These are phyloP conservation scores for Vaucheria bursata DNA, from an alignment of 352 stramenopile species.

Conservation along the genomic window DNA sequence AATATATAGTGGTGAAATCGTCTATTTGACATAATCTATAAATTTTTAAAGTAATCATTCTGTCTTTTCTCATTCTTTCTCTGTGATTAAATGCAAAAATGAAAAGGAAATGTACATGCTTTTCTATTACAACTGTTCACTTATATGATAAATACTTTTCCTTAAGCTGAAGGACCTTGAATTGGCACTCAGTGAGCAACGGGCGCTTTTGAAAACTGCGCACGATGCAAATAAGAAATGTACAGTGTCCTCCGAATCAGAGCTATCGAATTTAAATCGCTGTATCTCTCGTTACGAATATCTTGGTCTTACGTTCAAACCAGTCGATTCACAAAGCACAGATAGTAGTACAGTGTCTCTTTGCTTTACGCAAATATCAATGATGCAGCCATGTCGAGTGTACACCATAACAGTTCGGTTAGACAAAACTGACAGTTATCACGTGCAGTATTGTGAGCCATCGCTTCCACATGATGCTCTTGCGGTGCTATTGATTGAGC, in stretches of 20 bases:
- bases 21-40: no score
- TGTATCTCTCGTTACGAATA: background rate
- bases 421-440: background rate
- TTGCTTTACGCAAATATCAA: background rate
- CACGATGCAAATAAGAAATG: background rate
- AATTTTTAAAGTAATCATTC: no score
- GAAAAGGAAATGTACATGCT: no score
- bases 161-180: background rate
- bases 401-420: background rate
- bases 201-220: background rate
- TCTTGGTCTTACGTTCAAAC: background rate
- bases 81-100: no score
- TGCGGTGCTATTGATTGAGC: background rate
- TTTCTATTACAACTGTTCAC: no score
- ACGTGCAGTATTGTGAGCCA: background rate
- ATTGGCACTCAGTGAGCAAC: background rate
- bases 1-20: no score
- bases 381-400: background rate
- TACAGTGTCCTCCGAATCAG: background rate
- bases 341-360: background rate
- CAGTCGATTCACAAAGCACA: background rate
- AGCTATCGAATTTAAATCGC: background rate
- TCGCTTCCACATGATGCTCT: background rate
- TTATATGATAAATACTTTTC: no score
- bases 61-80: no score